Conservation (phyloP, 2,329 filamentous ascomycete species). For the Daldinia eschscholtzii region DNA sequence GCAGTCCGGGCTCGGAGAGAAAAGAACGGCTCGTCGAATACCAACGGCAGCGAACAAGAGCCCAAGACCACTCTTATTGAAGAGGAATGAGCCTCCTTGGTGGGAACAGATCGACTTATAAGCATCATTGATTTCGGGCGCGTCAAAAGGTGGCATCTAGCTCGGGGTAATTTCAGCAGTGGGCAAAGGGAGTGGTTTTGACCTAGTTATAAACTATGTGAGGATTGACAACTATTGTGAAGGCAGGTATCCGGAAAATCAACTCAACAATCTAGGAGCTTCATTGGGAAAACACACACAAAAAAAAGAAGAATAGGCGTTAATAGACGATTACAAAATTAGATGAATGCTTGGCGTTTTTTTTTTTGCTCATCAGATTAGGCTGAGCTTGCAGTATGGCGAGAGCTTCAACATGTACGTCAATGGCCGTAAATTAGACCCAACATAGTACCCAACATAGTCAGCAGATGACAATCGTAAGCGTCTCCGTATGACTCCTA, state of each 20-base stretch:
- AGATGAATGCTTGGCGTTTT: not conserved
- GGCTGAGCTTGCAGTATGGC: not conserved
- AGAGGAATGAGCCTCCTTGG: conserved; percentile 59
- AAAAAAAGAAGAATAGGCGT: conserved; percentile 29
- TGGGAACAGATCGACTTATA: not conserved
- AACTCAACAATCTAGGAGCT: conserved; percentile 15
- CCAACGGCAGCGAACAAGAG: conserved; percentile 49
- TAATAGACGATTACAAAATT: conserved; percentile 17
- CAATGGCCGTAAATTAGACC: not conserved
- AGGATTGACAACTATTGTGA: not conserved
- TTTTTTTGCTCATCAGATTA: not conserved
- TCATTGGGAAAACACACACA: not conserved
- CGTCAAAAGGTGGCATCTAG: not conserved
- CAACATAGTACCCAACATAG: not conserved
- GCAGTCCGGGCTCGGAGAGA: conserved; percentile 82
- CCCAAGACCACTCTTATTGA: conserved; percentile 63
- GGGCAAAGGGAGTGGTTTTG: not conserved
- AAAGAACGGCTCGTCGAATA: conserved; percentile 56
- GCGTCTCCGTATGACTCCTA: not conserved
- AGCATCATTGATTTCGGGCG: not conserved
- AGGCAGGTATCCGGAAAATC: conserved; percentile 16
- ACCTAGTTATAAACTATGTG: not conserved
- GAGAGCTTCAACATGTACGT: not conserved
- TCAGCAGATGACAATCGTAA: not conserved
- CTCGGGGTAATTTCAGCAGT: not conserved